Evolutionary conservation across 163 green algal species (phyloP).

Genomic region (Scenedesmus sp.): DNA sequence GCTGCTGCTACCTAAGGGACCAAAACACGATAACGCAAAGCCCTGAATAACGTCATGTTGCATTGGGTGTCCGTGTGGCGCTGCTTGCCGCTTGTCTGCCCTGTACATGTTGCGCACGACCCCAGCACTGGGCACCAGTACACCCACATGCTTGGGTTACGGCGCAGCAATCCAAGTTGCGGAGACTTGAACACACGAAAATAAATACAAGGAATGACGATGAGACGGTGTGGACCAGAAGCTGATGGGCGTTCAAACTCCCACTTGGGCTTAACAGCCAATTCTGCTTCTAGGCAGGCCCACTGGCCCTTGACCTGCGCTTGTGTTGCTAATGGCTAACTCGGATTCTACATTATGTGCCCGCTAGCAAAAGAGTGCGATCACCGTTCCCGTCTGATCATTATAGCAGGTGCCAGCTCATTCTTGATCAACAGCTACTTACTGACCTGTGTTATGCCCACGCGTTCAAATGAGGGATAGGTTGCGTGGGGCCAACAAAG

Average conservation of each 20-base stretch:
- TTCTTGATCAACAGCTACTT: neutral
- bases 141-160: too few species aligned
- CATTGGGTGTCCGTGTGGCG: too few species aligned
- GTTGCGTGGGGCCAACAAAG: neutral
- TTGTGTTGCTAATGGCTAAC: neutral
- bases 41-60: too few species aligned
- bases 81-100: too few species aligned
- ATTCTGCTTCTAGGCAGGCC: neutral
- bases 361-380: neutral
- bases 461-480: neutral
- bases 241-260: neutral
- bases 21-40: too few species aligned
- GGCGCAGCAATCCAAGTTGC: too few species aligned
- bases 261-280: neutral
- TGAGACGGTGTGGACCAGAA: too few species aligned
- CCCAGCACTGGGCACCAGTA: too few species aligned
- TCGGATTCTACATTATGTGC: neutral
- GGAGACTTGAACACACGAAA: too few species aligned
- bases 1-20: too few species aligned
- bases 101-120: too few species aligned
- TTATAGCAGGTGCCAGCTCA: neutral
- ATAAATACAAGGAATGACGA: too few species aligned
- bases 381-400: neutral
- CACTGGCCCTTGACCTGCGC: neutral
- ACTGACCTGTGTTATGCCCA: neutral